These are phyloP conservation scores for Cryptococcus wingfieldii DNA, from an alignment of 1,284 basidiomycete species.

Conservation along the genomic window DNA sequence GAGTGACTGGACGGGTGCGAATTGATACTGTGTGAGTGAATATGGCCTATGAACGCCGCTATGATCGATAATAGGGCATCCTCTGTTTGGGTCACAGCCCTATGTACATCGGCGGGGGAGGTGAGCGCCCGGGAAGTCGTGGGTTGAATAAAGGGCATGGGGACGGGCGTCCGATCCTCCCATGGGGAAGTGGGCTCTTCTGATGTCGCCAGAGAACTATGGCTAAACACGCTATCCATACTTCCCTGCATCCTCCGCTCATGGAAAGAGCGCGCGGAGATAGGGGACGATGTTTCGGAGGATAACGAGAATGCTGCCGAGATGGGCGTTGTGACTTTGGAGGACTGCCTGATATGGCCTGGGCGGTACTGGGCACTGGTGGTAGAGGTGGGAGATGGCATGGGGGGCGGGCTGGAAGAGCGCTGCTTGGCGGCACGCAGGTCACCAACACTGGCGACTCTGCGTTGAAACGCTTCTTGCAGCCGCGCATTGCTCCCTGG, in stretches of 20 bases:
- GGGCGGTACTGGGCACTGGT: background rate
- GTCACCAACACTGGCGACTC: slow-evolving; percentile 57
- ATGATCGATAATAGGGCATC: slow-evolving; percentile 88
- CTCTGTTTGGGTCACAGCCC: slow-evolving; percentile 61
- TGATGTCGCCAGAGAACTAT: slow-evolving; percentile 10
- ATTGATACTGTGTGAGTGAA: slow-evolving; percentile 82
- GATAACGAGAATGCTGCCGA: slow-evolving; percentile 21
- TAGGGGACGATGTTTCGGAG: slow-evolving; percentile 24
- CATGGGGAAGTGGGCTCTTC: slow-evolving; percentile 13
- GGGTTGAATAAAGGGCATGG: slow-evolving; percentile 2
- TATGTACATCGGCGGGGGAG: slow-evolving; percentile 27
- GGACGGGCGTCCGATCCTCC: slow-evolving; percentile 14
- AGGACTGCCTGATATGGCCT: slow-evolving; percentile 10
- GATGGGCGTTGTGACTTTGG: slow-evolving; percentile 17
- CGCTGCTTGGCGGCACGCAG: slow-evolving; percentile 50
- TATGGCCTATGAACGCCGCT: slow-evolving; percentile 94
- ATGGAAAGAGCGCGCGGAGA: slow-evolving; percentile 12
- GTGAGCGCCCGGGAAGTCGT: slow-evolving; percentile 4
- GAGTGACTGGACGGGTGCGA: slow-evolving; percentile 89
- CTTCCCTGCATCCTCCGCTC: slow-evolving; percentile 18
- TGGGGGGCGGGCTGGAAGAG: slow-evolving; percentile 40
- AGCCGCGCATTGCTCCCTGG: slow-evolving; percentile 17
- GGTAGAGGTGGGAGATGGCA: slow-evolving; percentile 1
- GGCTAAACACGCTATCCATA: slow-evolving; percentile 23
- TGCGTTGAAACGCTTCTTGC: slow-evolving; percentile 30